A percentile compares a stretch with the other conserved stretches of the same genome.
Conservation (phyloP, 208 protist genomes). For the Acanthamoeba sp. region DNA sequence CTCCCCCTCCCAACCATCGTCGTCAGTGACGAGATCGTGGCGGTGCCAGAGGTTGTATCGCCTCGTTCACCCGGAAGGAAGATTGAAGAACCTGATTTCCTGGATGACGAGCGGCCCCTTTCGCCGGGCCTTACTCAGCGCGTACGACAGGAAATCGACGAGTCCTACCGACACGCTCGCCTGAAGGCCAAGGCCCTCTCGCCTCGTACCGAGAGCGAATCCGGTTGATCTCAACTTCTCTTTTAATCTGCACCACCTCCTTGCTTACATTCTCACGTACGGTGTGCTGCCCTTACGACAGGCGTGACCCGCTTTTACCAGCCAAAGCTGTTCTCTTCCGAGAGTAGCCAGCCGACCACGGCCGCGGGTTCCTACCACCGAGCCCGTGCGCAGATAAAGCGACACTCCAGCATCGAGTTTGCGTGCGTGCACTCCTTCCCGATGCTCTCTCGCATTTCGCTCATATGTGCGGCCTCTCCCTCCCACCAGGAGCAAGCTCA, state of each 20-base stretch:
- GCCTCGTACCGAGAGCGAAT: neutral
- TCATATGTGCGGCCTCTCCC: neutral
- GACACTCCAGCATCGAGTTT: neutral
- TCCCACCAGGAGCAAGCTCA: neutral
- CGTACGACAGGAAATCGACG: neutral
- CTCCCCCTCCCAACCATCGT: neutral
- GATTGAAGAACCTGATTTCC: neutral
- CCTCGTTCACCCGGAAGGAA: neutral
- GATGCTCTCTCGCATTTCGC: too few relatives aligned
- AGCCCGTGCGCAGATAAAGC: neutral
- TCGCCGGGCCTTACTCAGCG: conserved; percentile 1
- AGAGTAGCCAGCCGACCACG: neutral
- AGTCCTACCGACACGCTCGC: conserved; percentile 21
- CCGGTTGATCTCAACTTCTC: neutral
- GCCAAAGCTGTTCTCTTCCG: neutral
- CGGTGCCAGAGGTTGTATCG: neutral
- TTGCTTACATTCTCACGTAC: neutral
- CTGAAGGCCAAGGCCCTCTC: conserved; percentile 15
- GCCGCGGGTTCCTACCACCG: neutral
- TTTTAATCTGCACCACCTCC: neutral
- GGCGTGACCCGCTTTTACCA: neutral
- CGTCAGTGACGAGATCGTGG: neutral
- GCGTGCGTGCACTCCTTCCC: too few relatives aligned
- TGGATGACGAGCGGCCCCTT: neutral
- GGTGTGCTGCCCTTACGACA: too few relatives aligned